Conservation (phyloP, 1,284 basidiomycete species). For the Ganoderma sinense region DNA sequence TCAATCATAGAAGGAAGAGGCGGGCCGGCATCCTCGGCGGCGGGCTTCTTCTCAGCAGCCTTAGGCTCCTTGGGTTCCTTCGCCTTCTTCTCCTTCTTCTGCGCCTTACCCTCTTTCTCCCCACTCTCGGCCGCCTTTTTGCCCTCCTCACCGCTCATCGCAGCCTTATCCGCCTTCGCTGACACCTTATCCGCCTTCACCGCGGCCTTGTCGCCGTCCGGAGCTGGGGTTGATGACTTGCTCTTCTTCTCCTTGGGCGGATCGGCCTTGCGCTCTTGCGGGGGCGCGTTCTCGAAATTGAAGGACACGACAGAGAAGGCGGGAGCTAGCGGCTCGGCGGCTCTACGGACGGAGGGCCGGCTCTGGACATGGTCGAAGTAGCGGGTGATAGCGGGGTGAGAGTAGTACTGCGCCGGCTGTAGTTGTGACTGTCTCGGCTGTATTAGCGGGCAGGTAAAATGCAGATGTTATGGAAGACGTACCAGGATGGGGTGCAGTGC, state of each 20-base stretch:
- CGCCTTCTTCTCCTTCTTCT: constrained; percentile 60
- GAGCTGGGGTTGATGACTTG: constrained; percentile 59
- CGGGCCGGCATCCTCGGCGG: constrained; percentile 66
- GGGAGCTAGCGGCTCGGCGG: constrained; percentile 59
- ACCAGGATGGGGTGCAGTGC: constrained; percentile 83
- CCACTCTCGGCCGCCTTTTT: constrained; percentile 37
- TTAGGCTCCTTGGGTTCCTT: constrained; percentile 47
- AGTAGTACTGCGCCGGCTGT: constrained; percentile 72
- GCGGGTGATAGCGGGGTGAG: constrained; percentile 83
- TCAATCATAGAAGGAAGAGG: constrained; percentile 95
- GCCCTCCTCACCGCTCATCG: constrained; percentile 37
- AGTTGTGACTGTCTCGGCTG: constrained; percentile 62
- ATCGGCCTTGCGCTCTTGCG: constrained; percentile 74
- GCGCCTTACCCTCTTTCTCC: constrained; percentile 40
- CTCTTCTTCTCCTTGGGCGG: constrained; percentile 81
- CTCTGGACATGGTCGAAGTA: constrained; percentile 95
- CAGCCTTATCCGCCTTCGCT: constrained; percentile 37
- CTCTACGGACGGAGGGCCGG: constrained; percentile 62
- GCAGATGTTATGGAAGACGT: constrained; percentile 40
- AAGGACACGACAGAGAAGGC: constrained; percentile 71
- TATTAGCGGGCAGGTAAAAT: neutral
- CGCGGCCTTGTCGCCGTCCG: constrained; percentile 34
- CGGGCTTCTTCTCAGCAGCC: constrained; percentile 47
- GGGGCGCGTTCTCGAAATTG: constrained; percentile 80
- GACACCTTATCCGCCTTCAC: constrained; percentile 38